Evolutionary conservation across 208 protist species (phyloP).

Genomic region (Phytomonas sp.): DNA sequence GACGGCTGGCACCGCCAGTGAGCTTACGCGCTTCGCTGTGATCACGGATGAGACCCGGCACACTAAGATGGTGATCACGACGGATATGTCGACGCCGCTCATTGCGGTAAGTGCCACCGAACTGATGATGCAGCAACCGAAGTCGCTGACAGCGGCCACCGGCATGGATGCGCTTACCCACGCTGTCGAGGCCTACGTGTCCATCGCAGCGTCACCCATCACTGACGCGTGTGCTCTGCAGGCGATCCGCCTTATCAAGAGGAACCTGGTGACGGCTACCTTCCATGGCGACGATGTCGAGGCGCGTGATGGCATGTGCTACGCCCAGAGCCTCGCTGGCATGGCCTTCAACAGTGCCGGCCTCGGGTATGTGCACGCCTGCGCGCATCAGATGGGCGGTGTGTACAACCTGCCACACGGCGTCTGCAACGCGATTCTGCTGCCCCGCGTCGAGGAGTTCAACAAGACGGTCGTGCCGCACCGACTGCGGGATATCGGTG

Average conservation of each 20-base stretch:
- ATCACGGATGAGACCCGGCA: conserved; percentile 69
- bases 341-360: conserved; percentile 90
- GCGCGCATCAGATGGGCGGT: conserved; percentile 83
- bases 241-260: conserved; percentile 61
- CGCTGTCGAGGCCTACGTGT: conserved; percentile 80
- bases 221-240: conserved; percentile 65
- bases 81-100: conserved; percentile 46
- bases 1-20: conserved; percentile 83
- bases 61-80: conserved; percentile 64
- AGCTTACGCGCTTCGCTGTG: conserved; percentile 86
- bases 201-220: conserved; percentile 38
- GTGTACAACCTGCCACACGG: conserved; percentile 84
- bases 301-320: conserved; percentile 77
- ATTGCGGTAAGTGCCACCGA: conserved; percentile 75
- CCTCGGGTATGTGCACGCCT: conserved; percentile 83
- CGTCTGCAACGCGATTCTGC: conserved; percentile 83
- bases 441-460: conserved; percentile 66
- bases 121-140: conserved; percentile 74
- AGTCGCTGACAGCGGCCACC: conserved; percentile 75
- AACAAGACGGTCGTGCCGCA: conserved; percentile 45
- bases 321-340: conserved; percentile 77
- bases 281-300: conserved; percentile 32
- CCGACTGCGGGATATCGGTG: conserved; percentile 49
- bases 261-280: conserved; percentile 48
- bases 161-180: conserved; percentile 89